A percentile compares a stretch with the other conserved stretches of the same genome.
phyloP scores from a whole-genome alignment of 495 filamentous ascomycete genomes.

The Xylaria castorea region DNA sequence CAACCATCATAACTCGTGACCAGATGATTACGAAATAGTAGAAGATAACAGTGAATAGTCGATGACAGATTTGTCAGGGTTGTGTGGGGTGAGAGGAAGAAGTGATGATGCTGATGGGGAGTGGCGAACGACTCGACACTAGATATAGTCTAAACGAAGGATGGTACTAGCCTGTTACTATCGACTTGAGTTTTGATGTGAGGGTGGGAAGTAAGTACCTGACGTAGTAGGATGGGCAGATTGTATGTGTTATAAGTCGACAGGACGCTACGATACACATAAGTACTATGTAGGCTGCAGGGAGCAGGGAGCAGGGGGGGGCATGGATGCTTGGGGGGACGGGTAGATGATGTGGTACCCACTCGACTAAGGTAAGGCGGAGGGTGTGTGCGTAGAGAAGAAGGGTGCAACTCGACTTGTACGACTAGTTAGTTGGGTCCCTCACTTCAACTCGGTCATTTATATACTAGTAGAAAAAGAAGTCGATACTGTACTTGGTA shows the following conservation, averaged over 20 bases:
- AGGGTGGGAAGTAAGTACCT: slow-evolving; percentile 16
- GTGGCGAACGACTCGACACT: slow-evolving; percentile 26
- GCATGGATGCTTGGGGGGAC: neutral
- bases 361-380: slow-evolving; percentile 10
- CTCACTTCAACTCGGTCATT: neutral
- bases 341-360: slow-evolving; percentile 14
- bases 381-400: slow-evolving; percentile 5
- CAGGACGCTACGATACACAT: neutral
- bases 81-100: slow-evolving; percentile 17
- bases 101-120: slow-evolving; percentile 14
- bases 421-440: slow-evolving; percentile 1
- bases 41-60: slow-evolving; percentile 19
- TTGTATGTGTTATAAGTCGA: slow-evolving; percentile 15
- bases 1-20: slow-evolving; percentile 27
- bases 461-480: neutral
- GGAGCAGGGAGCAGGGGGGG: neutral
- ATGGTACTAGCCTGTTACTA: neutral
- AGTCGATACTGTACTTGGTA: neutral
- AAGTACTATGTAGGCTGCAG: neutral
- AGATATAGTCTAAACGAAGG: slow-evolving; percentile 22
- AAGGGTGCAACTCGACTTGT: neutral
- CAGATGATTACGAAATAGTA: slow-evolving; percentile 31
- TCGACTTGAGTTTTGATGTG: slow-evolving; percentile 1
- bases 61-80: slow-evolving; percentile 31
- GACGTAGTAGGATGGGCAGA: slow-evolving; percentile 17